Conservation (phyloP, 495 filamentous ascomycete genomes). For the Neurospora sp. region DNA sequence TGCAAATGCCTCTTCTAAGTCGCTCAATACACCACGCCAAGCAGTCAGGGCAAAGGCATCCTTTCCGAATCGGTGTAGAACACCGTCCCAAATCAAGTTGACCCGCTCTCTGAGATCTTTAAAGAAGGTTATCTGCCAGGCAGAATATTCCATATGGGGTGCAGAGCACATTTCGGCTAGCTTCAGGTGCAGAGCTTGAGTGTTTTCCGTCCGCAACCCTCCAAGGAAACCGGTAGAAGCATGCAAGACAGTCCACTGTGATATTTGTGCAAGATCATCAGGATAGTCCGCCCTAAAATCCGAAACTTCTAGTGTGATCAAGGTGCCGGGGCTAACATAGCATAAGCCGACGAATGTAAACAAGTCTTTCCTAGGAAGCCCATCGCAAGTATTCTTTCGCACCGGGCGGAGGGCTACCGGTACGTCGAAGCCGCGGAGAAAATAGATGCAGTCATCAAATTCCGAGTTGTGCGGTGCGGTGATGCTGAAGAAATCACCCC, state of each 20-base stretch:
- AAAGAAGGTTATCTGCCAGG: not conserved
- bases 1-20: not conserved
- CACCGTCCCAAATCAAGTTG: not conserved
- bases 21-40: not conserved
- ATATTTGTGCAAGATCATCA: not conserved
- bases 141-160: not conserved
- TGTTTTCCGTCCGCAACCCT: not conserved
- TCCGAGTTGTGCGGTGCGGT: not conserved
- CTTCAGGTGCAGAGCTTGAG: not conserved
- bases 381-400: not conserved
- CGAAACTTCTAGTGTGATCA: not conserved
- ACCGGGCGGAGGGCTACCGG: slow-evolving; percentile 7
- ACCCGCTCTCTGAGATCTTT: not conserved
- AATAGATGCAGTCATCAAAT: slow-evolving; percentile 2
- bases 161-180: not conserved
- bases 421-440: slow-evolving; percentile 7
- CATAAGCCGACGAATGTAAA: slow-evolving; percentile 9
- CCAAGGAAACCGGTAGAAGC: not conserved
- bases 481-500: slow-evolving; percentile 2
- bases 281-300: not conserved
- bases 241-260: not conserved
- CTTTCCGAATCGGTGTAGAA: not conserved
- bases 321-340: not conserved
- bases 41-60: not conserved
- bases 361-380: not conserved